Percentiles rank a stretch among this genome's conserved stretches.
These are phyloP conservation scores for Fraxinus velutina DNA, from an alignment of 305 asterid species.

Conservation along the genomic window DNA sequence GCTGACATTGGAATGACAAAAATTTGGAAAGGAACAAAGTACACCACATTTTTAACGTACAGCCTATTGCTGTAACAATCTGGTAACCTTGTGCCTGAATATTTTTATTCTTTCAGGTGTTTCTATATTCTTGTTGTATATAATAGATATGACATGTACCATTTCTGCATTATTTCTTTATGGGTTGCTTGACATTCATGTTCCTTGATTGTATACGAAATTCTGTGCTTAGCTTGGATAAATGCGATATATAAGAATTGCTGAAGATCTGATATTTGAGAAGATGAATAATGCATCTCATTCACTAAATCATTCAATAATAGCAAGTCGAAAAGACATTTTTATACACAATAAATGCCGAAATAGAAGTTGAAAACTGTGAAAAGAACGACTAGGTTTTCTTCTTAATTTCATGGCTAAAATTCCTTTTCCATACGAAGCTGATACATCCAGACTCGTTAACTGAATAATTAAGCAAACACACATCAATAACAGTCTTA, in stretches of 20 bases:
- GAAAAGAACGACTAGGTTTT: not conserved
- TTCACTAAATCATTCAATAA: conserved; percentile 14
- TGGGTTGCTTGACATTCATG: not conserved
- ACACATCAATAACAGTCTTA: conserved; percentile 2
- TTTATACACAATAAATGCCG: conserved; percentile 21
- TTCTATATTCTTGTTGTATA: not conserved
- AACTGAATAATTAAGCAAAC: not conserved
- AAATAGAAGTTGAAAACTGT: conserved; percentile 4
- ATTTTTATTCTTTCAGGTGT: not conserved
- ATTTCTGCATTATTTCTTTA: not conserved
- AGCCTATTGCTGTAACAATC: not conserved
- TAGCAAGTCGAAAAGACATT: conserved; percentile 13
- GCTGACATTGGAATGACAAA: not conserved
- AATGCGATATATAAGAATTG: not conserved
- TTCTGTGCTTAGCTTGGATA: not conserved
- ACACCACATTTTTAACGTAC: not conserved
- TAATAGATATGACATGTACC: not conserved
- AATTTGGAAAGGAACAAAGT: not conserved
- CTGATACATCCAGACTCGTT: not conserved
- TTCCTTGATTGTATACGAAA: not conserved
- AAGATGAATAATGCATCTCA: not conserved
- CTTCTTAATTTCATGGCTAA: not conserved
- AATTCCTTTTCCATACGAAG: not conserved
- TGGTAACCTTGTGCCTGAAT: not conserved
- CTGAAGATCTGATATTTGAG: not conserved